A percentile compares a stretch with the other conserved stretches of the same genome.
These are phyloP conservation scores for Kwoniella bestiolae DNA, from an alignment of 768 basidiomycete genomes.

Conservation along the genomic window DNA sequence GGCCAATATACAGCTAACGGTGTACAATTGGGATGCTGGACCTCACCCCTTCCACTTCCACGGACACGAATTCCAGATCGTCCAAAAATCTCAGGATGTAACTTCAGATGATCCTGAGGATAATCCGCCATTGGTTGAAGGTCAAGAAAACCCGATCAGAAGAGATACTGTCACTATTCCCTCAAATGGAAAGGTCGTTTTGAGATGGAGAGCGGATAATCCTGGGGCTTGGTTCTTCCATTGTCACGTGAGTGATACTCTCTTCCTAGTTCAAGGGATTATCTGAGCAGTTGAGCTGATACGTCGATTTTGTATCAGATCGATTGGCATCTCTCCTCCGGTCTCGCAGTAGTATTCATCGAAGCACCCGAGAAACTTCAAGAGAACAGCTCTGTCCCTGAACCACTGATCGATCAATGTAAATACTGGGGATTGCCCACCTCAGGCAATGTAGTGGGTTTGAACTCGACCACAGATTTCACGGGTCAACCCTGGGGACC, in stretches of 20 bases:
- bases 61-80: constrained; percentile 80
- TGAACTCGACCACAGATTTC: constrained; percentile 70
- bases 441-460: constrained; percentile 87
- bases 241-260: constrained; percentile 62
- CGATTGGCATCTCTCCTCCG: constrained; percentile 59
- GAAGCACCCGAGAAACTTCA: constrained; percentile 78
- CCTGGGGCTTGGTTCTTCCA: constrained; percentile 74
- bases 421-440: constrained; percentile 64
- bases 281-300: background rate
- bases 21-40: constrained; percentile 58
- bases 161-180: constrained; percentile 86
- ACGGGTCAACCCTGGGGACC: constrained; percentile 66
- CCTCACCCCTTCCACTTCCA: constrained; percentile 74
- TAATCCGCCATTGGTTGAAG: constrained; percentile 79
- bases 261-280: background rate
- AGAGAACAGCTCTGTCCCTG: constrained; percentile 62
- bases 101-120: constrained; percentile 69
- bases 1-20: constrained; percentile 75
- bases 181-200: constrained; percentile 67
- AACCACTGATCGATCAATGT: constrained; percentile 74
- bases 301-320: constrained; percentile 28
- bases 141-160: constrained; percentile 82
- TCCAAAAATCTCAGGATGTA: constrained; percentile 72
- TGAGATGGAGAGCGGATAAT: constrained; percentile 86
- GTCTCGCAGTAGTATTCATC: constrained; percentile 82